phyloP scores from a whole-genome alignment of 371 early-diverging fungal genomes.

The Rhizopus arrhizus region DNA sequence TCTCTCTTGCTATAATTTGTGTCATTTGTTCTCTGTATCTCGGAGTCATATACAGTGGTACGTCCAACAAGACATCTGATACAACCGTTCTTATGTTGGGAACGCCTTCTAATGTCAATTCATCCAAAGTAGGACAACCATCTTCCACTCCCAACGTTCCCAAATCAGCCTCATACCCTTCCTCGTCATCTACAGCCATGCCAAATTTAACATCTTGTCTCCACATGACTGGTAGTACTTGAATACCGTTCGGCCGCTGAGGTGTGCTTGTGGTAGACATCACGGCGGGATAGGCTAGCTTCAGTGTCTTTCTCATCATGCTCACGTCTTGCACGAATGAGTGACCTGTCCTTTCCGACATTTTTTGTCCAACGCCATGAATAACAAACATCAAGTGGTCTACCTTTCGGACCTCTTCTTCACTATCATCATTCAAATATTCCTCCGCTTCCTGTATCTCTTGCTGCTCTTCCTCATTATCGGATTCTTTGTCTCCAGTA shows the following conservation, averaged over 20 bases:
- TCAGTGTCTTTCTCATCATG: constrained; percentile 68
- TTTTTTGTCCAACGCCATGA: constrained; percentile 81
- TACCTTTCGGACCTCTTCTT: constrained; percentile 65
- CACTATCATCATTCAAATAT: constrained; percentile 53
- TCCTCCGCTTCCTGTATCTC: constrained; percentile 49
- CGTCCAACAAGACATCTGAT: constrained; percentile 81
- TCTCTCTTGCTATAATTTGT: constrained; percentile 68
- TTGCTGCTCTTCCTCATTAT: constrained; percentile 37
- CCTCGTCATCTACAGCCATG: constrained; percentile 54
- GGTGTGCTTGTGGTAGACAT: constrained; percentile 30
- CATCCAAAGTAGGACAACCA: constrained; percentile 69
- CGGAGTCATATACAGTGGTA: constrained; percentile 83
- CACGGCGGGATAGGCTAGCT: constrained; percentile 46
- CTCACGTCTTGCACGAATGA: constrained; percentile 80
- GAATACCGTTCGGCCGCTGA: constrained; percentile 59
- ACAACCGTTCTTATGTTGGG: constrained; percentile 80
- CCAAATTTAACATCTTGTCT: constrained; percentile 77
- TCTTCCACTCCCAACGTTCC: constrained; percentile 60
- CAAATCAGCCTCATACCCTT: constrained; percentile 52
- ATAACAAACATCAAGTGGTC: constrained; percentile 80
- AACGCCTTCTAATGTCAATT: constrained; percentile 79
- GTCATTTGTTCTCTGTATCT: constrained; percentile 81
- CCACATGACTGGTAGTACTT: constrained; percentile 85
- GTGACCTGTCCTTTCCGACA: constrained; percentile 71
- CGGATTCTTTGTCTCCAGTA: constrained; percentile 33